phyloP scores from a whole-genome alignment of 208 protist genomes.

The Trypanosoma vivax region DNA sequence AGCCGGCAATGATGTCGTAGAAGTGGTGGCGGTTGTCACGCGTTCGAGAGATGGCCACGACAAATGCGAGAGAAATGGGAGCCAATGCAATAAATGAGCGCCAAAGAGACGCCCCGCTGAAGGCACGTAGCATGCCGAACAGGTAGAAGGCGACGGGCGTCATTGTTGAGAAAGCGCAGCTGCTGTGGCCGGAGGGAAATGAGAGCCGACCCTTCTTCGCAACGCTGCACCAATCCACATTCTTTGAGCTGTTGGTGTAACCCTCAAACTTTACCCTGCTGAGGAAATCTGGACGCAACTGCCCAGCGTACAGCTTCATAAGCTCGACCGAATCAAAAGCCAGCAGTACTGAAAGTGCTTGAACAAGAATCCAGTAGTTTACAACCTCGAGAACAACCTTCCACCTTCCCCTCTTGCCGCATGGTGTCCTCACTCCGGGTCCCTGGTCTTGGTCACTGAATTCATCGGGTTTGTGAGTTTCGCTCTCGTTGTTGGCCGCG shows the following conservation, averaged over 20 bases:
- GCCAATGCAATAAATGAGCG: constrained; percentile 14
- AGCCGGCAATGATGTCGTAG: constrained; percentile 45
- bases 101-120: constrained; percentile 11
- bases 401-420: background rate
- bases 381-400: constrained; percentile 21
- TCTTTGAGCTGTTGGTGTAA: constrained; percentile 4
- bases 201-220: constrained; percentile 24
- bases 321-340: constrained; percentile 32
- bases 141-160: constrained; percentile 26
- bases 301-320: constrained; percentile 54
- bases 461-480: background rate
- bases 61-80: constrained; percentile 31
- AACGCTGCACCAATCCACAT: constrained; percentile 19
- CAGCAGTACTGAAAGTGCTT: constrained; percentile 19
- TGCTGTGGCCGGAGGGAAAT: constrained; percentile 44
- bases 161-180: constrained; percentile 26
- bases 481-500: background rate
- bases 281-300: constrained; percentile 63
- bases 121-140: constrained; percentile 15
- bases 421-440: background rate
- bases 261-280: constrained; percentile 22
- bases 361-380: constrained; percentile 53
- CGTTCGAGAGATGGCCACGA: constrained; percentile 46
- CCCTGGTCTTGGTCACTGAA: background rate
- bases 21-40: constrained; percentile 58